Conservation (phyloP, 2,329 filamentous ascomycete genomes). For the Elsinoe batatas region DNA sequence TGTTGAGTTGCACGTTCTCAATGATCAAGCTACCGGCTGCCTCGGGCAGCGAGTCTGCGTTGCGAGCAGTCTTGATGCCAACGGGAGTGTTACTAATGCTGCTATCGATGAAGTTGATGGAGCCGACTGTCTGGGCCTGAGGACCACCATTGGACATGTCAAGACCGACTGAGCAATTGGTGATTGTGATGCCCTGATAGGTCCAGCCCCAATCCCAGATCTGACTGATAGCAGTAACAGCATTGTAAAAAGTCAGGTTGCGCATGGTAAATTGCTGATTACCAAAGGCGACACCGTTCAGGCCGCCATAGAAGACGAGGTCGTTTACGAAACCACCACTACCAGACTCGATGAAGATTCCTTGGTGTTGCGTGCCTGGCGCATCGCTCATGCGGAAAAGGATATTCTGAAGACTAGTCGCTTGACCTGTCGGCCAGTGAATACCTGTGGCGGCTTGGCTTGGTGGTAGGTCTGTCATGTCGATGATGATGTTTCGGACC, state of each 20-base stretch:
- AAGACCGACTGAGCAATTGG: slow-evolving; percentile 43
- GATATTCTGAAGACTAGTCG: slow-evolving; percentile 49
- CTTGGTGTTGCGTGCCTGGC: slow-evolving; percentile 24
- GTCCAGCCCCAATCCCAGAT: slow-evolving; percentile 69
- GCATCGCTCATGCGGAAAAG: slow-evolving; percentile 15
- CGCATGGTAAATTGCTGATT: slow-evolving; percentile 82
- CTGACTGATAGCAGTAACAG: slow-evolving; percentile 73
- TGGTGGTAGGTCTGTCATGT: slow-evolving; percentile 29
- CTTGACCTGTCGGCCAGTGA: slow-evolving; percentile 60
- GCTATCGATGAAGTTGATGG: slow-evolving; percentile 49
- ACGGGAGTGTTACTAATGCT: slow-evolving; percentile 40
- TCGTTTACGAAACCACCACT: slow-evolving; percentile 71
- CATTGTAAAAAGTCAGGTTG: slow-evolving; percentile 71
- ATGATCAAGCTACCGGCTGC: slow-evolving; percentile 44
- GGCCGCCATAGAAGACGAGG: slow-evolving; percentile 71
- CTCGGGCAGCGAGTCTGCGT: slow-evolving; percentile 32
- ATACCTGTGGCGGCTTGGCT: slow-evolving; percentile 38
- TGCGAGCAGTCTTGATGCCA: slow-evolving; percentile 42
- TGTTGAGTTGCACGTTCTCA: slow-evolving; percentile 45
- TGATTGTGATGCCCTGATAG: background rate
- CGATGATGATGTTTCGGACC: slow-evolving; percentile 48
- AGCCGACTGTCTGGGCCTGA: slow-evolving; percentile 41
- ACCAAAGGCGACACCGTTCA: slow-evolving; percentile 66
- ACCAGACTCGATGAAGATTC: slow-evolving; percentile 54
- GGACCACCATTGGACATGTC: slow-evolving; percentile 38